phyloP scores from a whole-genome alignment of 2,329 filamentous ascomycete species.

The Hypoxylon sp. region DNA sequence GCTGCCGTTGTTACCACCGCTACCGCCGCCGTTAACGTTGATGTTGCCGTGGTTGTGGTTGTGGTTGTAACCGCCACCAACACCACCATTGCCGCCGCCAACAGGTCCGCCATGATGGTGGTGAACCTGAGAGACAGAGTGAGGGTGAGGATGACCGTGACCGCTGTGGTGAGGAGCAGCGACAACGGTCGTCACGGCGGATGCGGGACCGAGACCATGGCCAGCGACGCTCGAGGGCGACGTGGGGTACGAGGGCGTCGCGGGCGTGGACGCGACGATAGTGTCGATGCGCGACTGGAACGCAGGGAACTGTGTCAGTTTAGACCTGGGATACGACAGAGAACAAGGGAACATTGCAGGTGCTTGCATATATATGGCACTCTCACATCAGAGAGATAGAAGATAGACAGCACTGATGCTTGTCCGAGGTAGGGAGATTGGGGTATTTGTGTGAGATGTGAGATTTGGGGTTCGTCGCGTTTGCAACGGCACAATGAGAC shows the following conservation, averaged over 20 bases:
- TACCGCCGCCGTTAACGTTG: background rate
- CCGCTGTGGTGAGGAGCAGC: background rate
- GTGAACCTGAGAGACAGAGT: too few species aligned
- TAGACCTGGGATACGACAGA: background rate
- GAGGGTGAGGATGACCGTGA: too few species aligned
- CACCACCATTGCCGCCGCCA: background rate
- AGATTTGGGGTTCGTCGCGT: background rate
- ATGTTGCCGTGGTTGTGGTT: background rate
- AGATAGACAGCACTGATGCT: too few species aligned
- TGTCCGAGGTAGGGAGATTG: too few species aligned
- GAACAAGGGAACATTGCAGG: too few species aligned
- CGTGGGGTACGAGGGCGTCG: slow-evolving; percentile 30
- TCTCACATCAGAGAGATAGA: too few species aligned
- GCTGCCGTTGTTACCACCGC: slow-evolving; percentile 9
- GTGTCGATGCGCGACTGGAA: slow-evolving; percentile 49
- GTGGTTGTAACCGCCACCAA: background rate
- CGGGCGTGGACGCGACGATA: slow-evolving; percentile 47
- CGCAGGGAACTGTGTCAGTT: slow-evolving; percentile 16
- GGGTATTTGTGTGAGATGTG: background rate
- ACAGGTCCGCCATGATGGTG: too few species aligned
- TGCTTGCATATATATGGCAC: too few species aligned
- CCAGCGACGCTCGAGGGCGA: slow-evolving; percentile 4
- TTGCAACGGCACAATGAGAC: background rate
- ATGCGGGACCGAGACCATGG: background rate
- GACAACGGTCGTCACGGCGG: background rate